Percentiles rank a stretch among this genome's conserved stretches.
These are phyloP conservation scores for Trichopus zeylanicus DNA, from an alignment of 116 monocot genomes.

Conservation along the genomic window DNA sequence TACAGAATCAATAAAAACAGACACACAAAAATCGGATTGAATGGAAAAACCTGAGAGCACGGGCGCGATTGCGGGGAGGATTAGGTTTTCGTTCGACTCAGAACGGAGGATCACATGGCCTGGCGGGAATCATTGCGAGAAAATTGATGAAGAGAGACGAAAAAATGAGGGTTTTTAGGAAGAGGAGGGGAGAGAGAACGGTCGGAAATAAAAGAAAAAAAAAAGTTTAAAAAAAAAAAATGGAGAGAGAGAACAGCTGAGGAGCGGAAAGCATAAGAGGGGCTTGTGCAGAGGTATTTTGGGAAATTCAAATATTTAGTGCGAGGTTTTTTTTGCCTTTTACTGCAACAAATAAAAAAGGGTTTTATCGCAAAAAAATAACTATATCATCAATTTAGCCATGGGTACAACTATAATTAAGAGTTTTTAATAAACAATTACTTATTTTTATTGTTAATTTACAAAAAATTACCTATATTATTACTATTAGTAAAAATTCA, in stretches of 20 bases:
- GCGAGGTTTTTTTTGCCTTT: no score
- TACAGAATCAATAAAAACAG: not conserved
- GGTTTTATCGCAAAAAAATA: no score
- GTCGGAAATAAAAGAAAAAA: not conserved
- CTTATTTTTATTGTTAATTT: no score
- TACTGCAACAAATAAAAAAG: no score
- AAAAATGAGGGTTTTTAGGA: not conserved
- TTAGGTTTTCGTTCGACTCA: not conserved
- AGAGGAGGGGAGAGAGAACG: no score
- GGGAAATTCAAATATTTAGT: not conserved
- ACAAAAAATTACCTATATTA: no score
- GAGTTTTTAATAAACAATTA: no score
- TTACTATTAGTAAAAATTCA: no score
- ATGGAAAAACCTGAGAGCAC: not conserved
- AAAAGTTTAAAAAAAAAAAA: not conserved
- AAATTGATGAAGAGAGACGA: not conserved
- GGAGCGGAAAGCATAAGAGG: not conserved
- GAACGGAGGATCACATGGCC: not conserved
- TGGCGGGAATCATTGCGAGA: not conserved
- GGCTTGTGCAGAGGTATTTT: not conserved
- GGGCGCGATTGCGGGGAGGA: not conserved
- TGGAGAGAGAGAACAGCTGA: not conserved
- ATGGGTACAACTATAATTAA: no score
- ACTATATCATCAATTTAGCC: no score
- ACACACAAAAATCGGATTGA: no score